phyloP scores from a whole-genome alignment of 441 rosid genomes.

The Brassica balearica region DNA sequence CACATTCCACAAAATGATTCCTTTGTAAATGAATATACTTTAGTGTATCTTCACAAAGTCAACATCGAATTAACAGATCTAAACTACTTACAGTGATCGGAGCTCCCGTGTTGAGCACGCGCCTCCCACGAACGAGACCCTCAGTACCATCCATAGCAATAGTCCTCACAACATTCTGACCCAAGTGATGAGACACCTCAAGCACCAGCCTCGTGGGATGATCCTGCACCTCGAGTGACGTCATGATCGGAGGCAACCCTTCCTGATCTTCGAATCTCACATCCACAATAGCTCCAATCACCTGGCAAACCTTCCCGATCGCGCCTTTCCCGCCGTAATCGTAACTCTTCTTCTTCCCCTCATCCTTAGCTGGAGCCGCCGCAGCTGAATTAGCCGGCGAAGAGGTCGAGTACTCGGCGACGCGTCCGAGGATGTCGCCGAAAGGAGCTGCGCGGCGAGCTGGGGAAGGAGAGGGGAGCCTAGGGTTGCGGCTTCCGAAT shows the following conservation, averaged over 20 bases:
- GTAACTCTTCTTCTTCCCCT: slow-evolving; percentile 49
- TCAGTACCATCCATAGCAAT: slow-evolving; percentile 99
- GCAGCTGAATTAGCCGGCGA: slow-evolving; percentile 60
- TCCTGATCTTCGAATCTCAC: slow-evolving; percentile 74
- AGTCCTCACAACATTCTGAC: slow-evolving; percentile 78
- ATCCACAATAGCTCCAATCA: slow-evolving; percentile 93
- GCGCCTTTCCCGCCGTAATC: slow-evolving; percentile 91
- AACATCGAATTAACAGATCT: too few species aligned
- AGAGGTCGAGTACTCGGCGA: slow-evolving; percentile 74
- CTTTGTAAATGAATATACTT: too few species aligned
- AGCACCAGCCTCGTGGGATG: slow-evolving; percentile 76
- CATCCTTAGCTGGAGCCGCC: slow-evolving; percentile 48
- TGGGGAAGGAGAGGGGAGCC: background rate
- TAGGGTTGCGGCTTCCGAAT: background rate
- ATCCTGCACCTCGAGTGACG: slow-evolving; percentile 87
- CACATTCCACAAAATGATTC: too few species aligned
- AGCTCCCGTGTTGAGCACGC: slow-evolving; percentile 57
- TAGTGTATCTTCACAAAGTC: too few species aligned
- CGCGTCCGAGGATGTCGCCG: slow-evolving; percentile 61
- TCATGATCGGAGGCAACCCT: slow-evolving; percentile 94
- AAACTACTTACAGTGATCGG: too few species aligned
- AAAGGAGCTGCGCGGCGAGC: slow-evolving; percentile 12
- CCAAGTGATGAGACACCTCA: slow-evolving; percentile 96
- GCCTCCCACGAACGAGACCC: slow-evolving; percentile 86
- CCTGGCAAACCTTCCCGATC: slow-evolving; percentile 91